Base-by-base conservation (phyloP, 352 stramenopile species). In the Elongisporangium prolatum region DNA sequence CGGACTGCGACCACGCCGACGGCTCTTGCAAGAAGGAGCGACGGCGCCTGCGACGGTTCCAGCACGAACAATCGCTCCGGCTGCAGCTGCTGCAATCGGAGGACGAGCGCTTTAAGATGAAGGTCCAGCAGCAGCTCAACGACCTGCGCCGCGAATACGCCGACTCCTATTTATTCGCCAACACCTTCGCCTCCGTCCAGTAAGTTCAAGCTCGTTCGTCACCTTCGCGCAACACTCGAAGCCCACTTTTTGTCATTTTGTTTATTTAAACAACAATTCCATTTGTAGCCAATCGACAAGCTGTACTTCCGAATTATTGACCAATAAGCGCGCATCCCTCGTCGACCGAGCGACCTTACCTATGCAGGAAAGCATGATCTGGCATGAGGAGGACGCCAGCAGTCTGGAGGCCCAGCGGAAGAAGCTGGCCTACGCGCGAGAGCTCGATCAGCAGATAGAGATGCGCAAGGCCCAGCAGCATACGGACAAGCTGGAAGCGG, bases 381-480 rank as follows among this genome's bases (percentile, higher is more conserved):
- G 80, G 80, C 59, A 75, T 21, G 58, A 54, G 2, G 69, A 76
- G 37, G 74, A 80, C 48, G 62, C 72, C n/a, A 63, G 59, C 24
- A 62, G 63, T 21, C 17, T 52, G 21, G 67, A 71, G 38, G 65
- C 72, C 28, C 68, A 86, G 61, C 70, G 72, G 17, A 74, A 81
- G 68, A 77, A 80, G 63, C 72, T 87, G 61, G 71, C 69, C 48
- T 91, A 90, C 61, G 83, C 80, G 44, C 73, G 72, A 24, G 83
- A 86, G 53, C 65, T 93, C 22, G 82, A 89, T 48, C 63, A 75
- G 59, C 82, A 91, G 72, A 91, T 91, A 16, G 82, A 74, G 48
- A 50, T 81, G 57, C 82, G 77, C 9, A 71, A 74, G 13, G 74
- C 68, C 18, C 61, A 59, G 22, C 71, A 87, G 56, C 67, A 65